These are phyloP conservation scores for Chytriomyces sp. DNA, from an alignment of 192 early-diverging fungal species.

Conservation along the genomic window DNA sequence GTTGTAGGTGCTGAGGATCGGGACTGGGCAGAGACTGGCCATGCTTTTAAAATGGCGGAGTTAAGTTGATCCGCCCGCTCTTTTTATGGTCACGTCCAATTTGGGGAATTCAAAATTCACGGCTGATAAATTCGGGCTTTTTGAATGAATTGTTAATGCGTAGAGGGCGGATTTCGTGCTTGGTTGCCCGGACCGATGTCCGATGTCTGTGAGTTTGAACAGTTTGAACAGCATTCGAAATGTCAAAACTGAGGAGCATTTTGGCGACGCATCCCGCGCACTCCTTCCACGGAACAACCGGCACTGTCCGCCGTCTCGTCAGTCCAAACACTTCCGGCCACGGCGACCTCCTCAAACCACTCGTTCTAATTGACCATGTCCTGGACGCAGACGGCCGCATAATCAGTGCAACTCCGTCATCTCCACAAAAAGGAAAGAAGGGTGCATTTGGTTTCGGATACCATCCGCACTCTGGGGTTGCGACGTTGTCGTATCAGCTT, in stretches of 20 bases:
- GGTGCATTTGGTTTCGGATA: neutral
- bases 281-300: neutral
- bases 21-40: neutral
- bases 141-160: too few relatives aligned
- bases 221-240: neutral
- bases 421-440: neutral
- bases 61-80: neutral
- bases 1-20: neutral
- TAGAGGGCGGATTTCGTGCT: too few relatives aligned
- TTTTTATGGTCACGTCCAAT: neutral
- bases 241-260: neutral
- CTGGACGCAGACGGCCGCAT: neutral
- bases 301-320: neutral
- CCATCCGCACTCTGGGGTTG: slow-evolving; percentile 3
- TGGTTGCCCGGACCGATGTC: neutral
- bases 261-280: neutral
- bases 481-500: neutral
- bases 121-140: too few relatives aligned
- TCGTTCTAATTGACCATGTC: neutral
- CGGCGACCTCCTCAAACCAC: neutral
- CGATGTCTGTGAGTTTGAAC: neutral
- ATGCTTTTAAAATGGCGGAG: neutral
- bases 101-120: neutral
- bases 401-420: too few relatives aligned
- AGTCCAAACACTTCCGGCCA: neutral